Evolutionary conservation across 306 rosid species (phyloP).

Genomic region (Rosa rugosa): DNA sequence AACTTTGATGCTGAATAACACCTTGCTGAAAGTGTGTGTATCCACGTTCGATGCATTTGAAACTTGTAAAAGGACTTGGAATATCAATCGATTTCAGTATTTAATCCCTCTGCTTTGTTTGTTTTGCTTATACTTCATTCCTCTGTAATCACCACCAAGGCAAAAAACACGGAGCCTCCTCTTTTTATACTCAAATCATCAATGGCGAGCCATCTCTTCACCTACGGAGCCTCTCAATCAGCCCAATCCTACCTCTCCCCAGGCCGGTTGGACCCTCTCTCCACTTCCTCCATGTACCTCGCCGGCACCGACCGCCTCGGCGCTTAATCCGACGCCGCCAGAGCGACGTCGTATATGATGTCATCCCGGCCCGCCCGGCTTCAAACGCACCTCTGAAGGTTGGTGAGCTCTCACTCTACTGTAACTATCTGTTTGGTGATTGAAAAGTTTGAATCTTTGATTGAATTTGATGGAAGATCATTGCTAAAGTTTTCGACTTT

Average conservation of each 20-base stretch:
- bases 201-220: slow-evolving; percentile 44
- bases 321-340: slow-evolving; percentile 8
- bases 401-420: slow-evolving; percentile 6
- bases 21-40: not conserved
- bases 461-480: not conserved
- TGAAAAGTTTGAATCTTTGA: slow-evolving; percentile 3
- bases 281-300: slow-evolving; percentile 25
- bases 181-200: not conserved
- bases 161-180: not conserved
- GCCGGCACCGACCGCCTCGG: not conserved
- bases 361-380: slow-evolving; percentile 34
- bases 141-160: slow-evolving; percentile 1
- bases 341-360: slow-evolving; percentile 37
- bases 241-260: slow-evolving; percentile 32
- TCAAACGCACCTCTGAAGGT: slow-evolving; percentile 84
- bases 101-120: slow-evolving; percentile 48
- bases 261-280: slow-evolving; percentile 19
- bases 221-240: slow-evolving; percentile 32
- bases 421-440: not conserved
- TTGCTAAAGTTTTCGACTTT: not conserved
- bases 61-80: too few species aligned
- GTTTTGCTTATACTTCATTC: slow-evolving; percentile 27
- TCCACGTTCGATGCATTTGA: too few species aligned
- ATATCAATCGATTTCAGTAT: too few species aligned
- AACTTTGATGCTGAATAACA: not conserved